These are phyloP conservation scores for Metschnikowia cubensis DNA, from an alignment of 805 yeast genomes.

Conservation along the genomic window DNA sequence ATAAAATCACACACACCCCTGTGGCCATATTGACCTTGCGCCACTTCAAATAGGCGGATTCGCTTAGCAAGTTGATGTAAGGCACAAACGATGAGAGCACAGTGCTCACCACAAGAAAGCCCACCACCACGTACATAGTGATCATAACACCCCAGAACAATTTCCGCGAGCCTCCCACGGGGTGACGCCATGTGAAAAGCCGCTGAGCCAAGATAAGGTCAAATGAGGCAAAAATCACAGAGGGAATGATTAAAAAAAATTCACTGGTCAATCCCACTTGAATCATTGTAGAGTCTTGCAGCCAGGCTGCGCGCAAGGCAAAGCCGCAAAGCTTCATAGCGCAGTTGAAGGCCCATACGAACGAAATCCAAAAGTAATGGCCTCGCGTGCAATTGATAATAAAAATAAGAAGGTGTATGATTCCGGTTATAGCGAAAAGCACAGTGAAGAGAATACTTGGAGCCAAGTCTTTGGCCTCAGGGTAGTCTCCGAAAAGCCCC, in stretches of 20 bases:
- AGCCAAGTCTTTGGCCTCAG: slow-evolving; percentile 14
- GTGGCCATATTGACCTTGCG: slow-evolving; percentile 28
- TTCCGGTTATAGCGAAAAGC: slow-evolving; percentile 14
- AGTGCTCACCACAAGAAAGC: slow-evolving; percentile 15
- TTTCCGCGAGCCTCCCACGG: slow-evolving; percentile 22
- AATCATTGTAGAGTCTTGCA: slow-evolving; percentile 14
- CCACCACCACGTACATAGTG: slow-evolving; percentile 15
- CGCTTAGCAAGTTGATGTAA: slow-evolving; percentile 15
- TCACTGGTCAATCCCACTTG: slow-evolving; percentile 17
- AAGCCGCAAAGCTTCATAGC: slow-evolving; percentile 15
- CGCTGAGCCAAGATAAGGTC: slow-evolving; percentile 23
- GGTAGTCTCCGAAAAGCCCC: slow-evolving; percentile 21
- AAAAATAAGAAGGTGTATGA: slow-evolving; percentile 17
- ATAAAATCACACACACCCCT: slow-evolving; percentile 33
- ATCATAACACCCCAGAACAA: slow-evolving; percentile 21
- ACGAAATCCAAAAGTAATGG: slow-evolving; percentile 20
- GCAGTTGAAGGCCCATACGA: slow-evolving; percentile 18
- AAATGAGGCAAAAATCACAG: slow-evolving; percentile 17
- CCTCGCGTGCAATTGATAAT: slow-evolving; percentile 18
- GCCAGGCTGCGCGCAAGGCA: slow-evolving; percentile 17
- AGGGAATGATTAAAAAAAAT: slow-evolving; percentile 17
- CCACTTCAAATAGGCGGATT: slow-evolving; percentile 18
- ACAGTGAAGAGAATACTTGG: slow-evolving; percentile 18
- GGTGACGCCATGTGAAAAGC: slow-evolving; percentile 25
- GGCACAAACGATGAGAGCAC: slow-evolving; percentile 18